phyloP scores from a whole-genome alignment of 1,139 yeast genomes.

The Candida mesenterica region DNA sequence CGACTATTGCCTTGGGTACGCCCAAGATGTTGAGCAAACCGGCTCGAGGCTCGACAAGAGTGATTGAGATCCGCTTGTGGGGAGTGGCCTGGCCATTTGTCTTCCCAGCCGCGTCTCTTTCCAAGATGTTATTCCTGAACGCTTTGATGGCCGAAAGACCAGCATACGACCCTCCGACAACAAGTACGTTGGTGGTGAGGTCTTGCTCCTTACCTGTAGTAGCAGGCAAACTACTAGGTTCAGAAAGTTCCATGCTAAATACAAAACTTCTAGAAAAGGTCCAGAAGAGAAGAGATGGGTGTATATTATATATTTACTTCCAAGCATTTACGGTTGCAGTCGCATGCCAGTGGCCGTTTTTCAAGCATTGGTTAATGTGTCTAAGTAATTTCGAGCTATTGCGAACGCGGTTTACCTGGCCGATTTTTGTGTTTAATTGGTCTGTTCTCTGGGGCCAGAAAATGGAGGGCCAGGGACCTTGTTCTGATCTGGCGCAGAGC shows the following conservation, averaged over 20 bases:
- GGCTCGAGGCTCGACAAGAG: constrained; percentile 49
- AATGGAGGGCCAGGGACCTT: no score
- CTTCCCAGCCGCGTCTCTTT: constrained; percentile 13
- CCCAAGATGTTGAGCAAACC: constrained; percentile 55
- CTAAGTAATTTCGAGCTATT: no score
- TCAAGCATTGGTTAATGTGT: no score
- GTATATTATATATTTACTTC: no score
- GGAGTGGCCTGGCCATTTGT: constrained; percentile 5
- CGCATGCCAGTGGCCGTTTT: no score
- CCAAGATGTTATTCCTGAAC: constrained; percentile 29
- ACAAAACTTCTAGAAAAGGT: background rate
- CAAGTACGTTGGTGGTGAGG: constrained; percentile 30
- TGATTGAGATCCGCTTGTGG: constrained; percentile 29
- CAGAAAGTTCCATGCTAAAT: background rate
- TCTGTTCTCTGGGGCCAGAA: no score
- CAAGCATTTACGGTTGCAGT: no score
- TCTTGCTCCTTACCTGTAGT: background rate
- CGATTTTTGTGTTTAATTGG: no score
- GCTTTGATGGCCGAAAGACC: constrained; percentile 45
- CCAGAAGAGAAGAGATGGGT: background rate
- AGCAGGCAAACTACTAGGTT: constrained; percentile 1
- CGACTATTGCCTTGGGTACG: constrained; percentile 48
- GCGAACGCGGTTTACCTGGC: no score
- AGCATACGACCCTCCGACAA: constrained; percentile 56
- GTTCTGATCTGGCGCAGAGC: no score